Base-by-base conservation (phyloP, 2,329 filamentous ascomycete genomes). In the Thelonectria discophora region DNA sequence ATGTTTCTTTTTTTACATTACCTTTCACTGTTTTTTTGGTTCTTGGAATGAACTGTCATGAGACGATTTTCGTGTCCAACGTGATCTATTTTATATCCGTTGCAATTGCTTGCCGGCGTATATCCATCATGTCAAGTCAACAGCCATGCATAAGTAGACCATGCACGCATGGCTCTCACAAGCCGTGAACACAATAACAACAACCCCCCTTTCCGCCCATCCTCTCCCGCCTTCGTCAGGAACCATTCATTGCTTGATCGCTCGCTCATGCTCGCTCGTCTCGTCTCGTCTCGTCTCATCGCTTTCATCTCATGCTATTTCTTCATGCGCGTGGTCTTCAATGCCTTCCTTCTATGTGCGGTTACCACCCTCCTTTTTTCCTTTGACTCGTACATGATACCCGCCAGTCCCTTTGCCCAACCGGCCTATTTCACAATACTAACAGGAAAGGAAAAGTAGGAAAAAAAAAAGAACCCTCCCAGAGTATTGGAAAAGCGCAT, bases 81-180 rank as follows among this genome's bases (percentile, higher is more conserved):
- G 32, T 17, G 27, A 30, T 30, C 27, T 30, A 30, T 30, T 30
- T 24, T 47, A 24, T 58, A n/a, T 46, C 45, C 27, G 40, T 54
- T 63, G 61, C 57, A 63, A 63, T 63, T 60, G 61, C 61, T 63
- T 63, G 61, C 61, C 30, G 51, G 49, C 48, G 21, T 63, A 61
- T 63, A 63, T 63, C 53, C 57, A 55, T 60, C 43, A 51, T 15
- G 20, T 32, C 46, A 40, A 60, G 48, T 32, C 46, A 60, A 56
- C n/a, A n/a, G n/a, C n/a, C n/a, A n/a, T n/a, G n/a, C n/a, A n/a
- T n/a, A n/a, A n/a, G n/a, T n/a, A 47, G 40, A 39, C 27, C 27
- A 30, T 30, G 27, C 27, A 30, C 9, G 27, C 27, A 24, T 24
- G 24, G 6, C 27, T 30, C 27, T 30, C 27, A 30, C 27, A 30